Evolutionary conservation across 2,329 filamentous ascomycete genomes (phyloP).

Genomic region (Dryadomyces quercivorus): DNA sequence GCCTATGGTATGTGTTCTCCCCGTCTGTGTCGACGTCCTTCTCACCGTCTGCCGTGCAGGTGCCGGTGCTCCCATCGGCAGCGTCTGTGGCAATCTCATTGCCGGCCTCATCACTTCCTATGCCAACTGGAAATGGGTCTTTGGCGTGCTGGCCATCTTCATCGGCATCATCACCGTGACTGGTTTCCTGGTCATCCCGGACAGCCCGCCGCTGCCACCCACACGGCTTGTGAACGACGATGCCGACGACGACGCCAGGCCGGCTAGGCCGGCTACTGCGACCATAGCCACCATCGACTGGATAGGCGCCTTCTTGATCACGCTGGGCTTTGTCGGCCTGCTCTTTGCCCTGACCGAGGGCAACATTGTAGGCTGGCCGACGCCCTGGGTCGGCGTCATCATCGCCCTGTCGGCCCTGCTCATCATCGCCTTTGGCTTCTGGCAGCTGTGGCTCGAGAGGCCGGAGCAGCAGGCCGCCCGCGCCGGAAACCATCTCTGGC

Average conservation of each 20-base stretch:
- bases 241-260: neutral
- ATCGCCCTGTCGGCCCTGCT: constrained; percentile 46
- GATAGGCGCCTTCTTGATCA: constrained; percentile 52
- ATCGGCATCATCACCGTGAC: constrained; percentile 42
- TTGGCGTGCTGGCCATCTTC: constrained; percentile 51
- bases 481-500: constrained; percentile 13
- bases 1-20: constrained; percentile 42
- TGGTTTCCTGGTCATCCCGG: constrained; percentile 48
- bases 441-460: constrained; percentile 50
- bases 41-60: constrained; percentile 19
- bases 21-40: too few relatives aligned
- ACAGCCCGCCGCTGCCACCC: constrained; percentile 9
- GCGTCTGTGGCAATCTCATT: constrained; percentile 52
- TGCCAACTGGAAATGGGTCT: constrained; percentile 54
- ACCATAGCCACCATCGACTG: constrained; percentile 39
- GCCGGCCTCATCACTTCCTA: constrained; percentile 52
- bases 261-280: constrained; percentile 13
- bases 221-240: neutral
- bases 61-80: constrained; percentile 52
- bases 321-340: constrained; percentile 46
- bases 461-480: constrained; percentile 22
- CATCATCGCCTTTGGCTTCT: constrained; percentile 42
- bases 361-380: constrained; percentile 55
- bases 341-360: constrained; percentile 58
- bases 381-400: constrained; percentile 47